phyloP scores from a whole-genome alignment of 179 eudicot genomes.

The Vitellaria paradoxa region DNA sequence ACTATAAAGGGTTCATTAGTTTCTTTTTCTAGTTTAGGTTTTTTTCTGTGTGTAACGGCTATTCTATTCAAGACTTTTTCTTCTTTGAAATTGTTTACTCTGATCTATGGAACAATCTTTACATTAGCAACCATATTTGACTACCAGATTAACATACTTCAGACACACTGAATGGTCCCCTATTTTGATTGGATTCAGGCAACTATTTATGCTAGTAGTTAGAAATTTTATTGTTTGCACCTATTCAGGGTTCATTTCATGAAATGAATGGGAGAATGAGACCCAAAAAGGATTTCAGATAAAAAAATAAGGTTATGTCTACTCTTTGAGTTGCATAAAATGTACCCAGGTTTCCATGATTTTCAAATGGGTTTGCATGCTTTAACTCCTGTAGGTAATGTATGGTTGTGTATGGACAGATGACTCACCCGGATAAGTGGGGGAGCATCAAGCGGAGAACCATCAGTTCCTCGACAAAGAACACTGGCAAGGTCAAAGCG shows the following conservation, averaged over 20 bases:
- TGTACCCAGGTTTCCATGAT: not conserved
- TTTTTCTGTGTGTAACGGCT: too few species aligned
- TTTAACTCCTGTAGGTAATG: not conserved
- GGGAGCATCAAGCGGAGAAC: conserved; percentile 89
- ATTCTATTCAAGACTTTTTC: too few species aligned
- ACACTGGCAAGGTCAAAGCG: conserved; percentile 99
- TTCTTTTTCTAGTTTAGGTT: too few species aligned
- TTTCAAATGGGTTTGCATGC: not conserved
- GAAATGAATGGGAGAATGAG: too few species aligned
- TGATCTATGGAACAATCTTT: too few species aligned
- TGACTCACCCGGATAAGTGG: conserved; percentile 79
- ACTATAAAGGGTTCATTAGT: too few species aligned
- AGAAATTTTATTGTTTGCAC: not conserved
- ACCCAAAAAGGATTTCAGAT: too few species aligned
- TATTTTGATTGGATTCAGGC: not conserved
- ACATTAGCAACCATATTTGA: too few species aligned
- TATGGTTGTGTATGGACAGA: not conserved
- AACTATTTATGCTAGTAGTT: not conserved
- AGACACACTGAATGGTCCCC: not conserved
- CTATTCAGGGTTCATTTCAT: not conserved
- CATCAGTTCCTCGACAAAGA: conserved; percentile 98
- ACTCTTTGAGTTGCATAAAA: not conserved
- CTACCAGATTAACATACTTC: too few species aligned
- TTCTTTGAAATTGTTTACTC: too few species aligned
- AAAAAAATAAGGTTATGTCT: not conserved